A percentile compares a stretch with the other conserved stretches of the same genome.
phyloP scores from a whole-genome alignment of 306 rosid genomes.

The Hippophae gyantsensis region DNA sequence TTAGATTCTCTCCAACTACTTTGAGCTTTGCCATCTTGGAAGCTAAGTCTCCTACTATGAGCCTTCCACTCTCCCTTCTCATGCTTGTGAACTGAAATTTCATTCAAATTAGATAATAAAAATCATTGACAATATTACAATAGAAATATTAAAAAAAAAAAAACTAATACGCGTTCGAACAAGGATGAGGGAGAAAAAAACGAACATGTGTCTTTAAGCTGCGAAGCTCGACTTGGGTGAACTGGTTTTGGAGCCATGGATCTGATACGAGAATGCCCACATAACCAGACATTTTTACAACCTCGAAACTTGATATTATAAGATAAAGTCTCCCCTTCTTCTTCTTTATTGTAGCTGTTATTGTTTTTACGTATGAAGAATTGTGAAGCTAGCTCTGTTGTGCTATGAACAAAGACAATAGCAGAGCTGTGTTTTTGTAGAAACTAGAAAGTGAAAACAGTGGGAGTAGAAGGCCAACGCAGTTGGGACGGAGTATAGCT shows the following conservation, averaged over 20 bases:
- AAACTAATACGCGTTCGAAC: neutral
- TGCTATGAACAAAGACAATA: neutral
- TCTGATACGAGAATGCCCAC: slow-evolving; percentile 97
- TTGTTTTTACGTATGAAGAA: neutral
- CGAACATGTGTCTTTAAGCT: slow-evolving; percentile 73
- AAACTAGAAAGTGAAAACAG: slow-evolving; percentile 6
- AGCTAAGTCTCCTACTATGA: slow-evolving; percentile 64
- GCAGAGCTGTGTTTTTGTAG: neutral
- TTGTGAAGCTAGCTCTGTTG: neutral
- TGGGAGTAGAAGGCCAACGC: slow-evolving; percentile 20
- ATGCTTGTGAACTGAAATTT: slow-evolving; percentile 61
- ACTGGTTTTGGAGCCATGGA: slow-evolving; percentile 95
- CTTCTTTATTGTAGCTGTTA: neutral
- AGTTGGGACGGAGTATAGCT: slow-evolving; percentile 61
- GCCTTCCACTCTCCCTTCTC: slow-evolving; percentile 75
- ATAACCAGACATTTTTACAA: slow-evolving; percentile 50
- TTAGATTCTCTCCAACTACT: slow-evolving; percentile 77
- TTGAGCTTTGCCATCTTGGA: slow-evolving; percentile 79
- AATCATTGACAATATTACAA: neutral
- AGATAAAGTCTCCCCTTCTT: neutral
- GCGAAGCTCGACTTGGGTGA: slow-evolving; percentile 95
- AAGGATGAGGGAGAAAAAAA: neutral
- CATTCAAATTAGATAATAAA: slow-evolving; percentile 9
- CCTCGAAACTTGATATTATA: neutral
- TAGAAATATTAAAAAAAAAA: neutral